Percentiles rank a stretch among this genome's conserved stretches.
These are phyloP conservation scores for Botrytis galanthina DNA, from an alignment of 2,329 filamentous ascomycete genomes.

Conservation along the genomic window DNA sequence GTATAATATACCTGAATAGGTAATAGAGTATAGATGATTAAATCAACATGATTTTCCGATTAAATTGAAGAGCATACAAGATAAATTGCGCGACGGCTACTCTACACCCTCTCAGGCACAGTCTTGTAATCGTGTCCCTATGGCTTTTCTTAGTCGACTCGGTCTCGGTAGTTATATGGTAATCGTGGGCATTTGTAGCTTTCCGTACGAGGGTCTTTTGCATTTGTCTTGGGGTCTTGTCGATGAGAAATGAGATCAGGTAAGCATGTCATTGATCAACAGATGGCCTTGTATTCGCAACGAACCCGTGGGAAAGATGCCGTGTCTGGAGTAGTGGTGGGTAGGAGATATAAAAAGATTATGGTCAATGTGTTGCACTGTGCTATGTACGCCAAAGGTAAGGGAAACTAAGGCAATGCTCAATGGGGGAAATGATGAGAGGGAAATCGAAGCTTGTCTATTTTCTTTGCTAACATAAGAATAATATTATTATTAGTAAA, in stretches of 20 bases:
- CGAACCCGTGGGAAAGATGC: conserved; percentile 6
- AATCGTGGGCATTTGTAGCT: background rate
- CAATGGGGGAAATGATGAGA: background rate
- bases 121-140: background rate
- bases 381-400: background rate
- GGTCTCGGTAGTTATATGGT: conserved; percentile 8
- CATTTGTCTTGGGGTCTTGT: background rate
- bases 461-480: background rate
- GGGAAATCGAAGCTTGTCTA: background rate
- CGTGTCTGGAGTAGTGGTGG: background rate
- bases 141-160: background rate
- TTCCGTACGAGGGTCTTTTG: background rate
- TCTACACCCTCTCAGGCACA: background rate
- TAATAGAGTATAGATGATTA: background rate
- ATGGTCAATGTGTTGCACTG: background rate
- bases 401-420: background rate
- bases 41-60: background rate
- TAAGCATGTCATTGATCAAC: conserved; percentile 11
- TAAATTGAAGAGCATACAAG: background rate
- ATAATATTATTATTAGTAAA: background rate
- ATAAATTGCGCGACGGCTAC: background rate
- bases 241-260: background rate
- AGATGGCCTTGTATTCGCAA: conserved; percentile 1
- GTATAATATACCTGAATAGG: background rate
- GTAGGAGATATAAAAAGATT: background rate